Conservation (phyloP, 108 stramenopile genomes). For the Skeletonema grethae region DNA sequence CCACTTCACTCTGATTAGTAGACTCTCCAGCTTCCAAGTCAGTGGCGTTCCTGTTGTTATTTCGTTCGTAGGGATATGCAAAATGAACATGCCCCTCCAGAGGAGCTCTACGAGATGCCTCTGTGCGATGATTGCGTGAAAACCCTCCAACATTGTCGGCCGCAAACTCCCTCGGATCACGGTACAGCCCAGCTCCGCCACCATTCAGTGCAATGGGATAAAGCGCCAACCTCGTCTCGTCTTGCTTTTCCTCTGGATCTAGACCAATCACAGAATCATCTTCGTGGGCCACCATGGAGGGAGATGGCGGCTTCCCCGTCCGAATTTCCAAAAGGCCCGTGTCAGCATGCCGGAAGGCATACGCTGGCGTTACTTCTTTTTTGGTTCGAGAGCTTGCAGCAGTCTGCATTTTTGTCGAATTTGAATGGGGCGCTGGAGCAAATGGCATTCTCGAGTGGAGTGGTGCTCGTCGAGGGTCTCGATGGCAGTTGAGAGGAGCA, state of each 20-base stretch:
- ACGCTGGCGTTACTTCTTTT: constrained; percentile 52
- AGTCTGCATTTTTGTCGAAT: neutral
- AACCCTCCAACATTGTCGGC: constrained; percentile 14
- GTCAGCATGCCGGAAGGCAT: constrained; percentile 50
- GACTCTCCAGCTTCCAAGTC: constrained; percentile 27
- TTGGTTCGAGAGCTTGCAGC: neutral
- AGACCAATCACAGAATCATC: constrained; percentile 45
- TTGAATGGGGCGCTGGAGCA: constrained; percentile 21
- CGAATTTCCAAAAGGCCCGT: constrained; percentile 53
- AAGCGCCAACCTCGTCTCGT: constrained; percentile 30
- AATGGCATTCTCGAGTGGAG: constrained; percentile 37
- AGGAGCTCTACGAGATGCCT: constrained; percentile 26
- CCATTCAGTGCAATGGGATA: constrained; percentile 59
- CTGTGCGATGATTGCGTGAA: constrained; percentile 28
- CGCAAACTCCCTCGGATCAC: constrained; percentile 50
- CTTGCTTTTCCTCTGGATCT: constrained; percentile 22
- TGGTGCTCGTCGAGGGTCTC: constrained; percentile 32
- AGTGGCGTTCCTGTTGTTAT: neutral
- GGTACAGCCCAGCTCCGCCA: constrained; percentile 51
- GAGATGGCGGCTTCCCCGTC: constrained; percentile 33
- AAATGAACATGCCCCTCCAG: constrained; percentile 40
- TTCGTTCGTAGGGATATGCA: constrained; percentile 19
- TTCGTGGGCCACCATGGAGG: constrained; percentile 45
- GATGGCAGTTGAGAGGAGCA: constrained; percentile 35
- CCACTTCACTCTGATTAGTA: constrained; percentile 9